Evolutionary conservation across 2,329 filamentous ascomycete genomes (phyloP), one percentile per base, ranked within the genome.

Genomic region (Verticillium nubilum): DNA sequence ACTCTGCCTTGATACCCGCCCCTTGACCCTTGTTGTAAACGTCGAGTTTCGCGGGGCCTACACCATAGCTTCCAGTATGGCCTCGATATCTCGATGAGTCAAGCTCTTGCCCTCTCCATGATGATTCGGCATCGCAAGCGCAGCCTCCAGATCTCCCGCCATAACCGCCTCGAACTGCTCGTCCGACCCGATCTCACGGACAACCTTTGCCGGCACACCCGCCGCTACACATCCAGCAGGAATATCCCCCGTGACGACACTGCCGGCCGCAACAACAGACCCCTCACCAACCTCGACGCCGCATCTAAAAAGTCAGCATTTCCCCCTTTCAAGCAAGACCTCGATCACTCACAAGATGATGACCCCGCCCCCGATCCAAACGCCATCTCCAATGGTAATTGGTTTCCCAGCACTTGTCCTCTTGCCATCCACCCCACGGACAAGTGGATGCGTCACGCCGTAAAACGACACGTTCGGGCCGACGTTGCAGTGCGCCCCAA

Each of bases 351-450:
- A 70, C 65, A 77, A 53, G 35, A 78, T 72, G 2, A 66, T 71
- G 12, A 13, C 7, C 67, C 70, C 67, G 13, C 69, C 71, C 2
- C 75, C 74, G 52, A 78, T 72, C 73, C 74, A 78, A 29, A 74
- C 74, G 37, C 73, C 68, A 42, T 76, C 66, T 1, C 70, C 73
- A 54, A 78, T 74, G 2, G 62, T 67, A 31, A 77, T 70, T 4
- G 62, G 66, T 19, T 67, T 65, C 13, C 70, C 70, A 29, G 66
- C 66, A 59, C 69, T 71, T 28, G 59, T 59, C 28, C 65, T 61
- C 58, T 63, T 63, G 5, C 62, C 59, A 57, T 70, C 69, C 59
- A 67, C 64, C 25, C 26, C 26, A 10, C 64, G 63, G 12, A 59
- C 60, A 17, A 67, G 53, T 5, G 68, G 65, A 57, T 72, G 70